A percentile compares a stretch with the other conserved stretches of the same genome.
These are phyloP conservation scores for Lipomyces spencermartinsiae DNA, from an alignment of 805 yeast species.

Conservation along the genomic window DNA sequence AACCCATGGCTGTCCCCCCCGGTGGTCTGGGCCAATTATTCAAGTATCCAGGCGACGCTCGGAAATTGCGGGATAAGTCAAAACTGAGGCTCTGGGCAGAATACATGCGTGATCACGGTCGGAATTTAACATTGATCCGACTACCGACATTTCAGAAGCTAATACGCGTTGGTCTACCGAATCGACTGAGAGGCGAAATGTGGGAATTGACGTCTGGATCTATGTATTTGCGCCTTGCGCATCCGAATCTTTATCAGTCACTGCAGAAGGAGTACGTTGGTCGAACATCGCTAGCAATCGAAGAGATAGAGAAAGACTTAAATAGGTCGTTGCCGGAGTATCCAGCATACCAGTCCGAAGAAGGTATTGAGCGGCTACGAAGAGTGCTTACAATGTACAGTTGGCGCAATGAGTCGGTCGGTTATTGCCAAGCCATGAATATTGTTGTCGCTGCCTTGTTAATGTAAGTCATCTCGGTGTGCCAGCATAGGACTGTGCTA, in stretches of 20 bases:
- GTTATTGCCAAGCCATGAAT: constrained; percentile 99
- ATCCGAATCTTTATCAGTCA: constrained; percentile 63
- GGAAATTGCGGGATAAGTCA: constrained; percentile 74
- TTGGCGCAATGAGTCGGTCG: constrained; percentile 96
- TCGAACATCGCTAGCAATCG: constrained; percentile 80
- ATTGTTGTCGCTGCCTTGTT: constrained; percentile 64
- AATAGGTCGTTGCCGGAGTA: constrained; percentile 95
- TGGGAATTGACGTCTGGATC: constrained; percentile 96
- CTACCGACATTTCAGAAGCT: constrained; percentile 81
- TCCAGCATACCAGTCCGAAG: constrained; percentile 85
- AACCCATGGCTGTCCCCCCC: constrained; percentile 61
- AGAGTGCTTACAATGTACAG: constrained; percentile 92
- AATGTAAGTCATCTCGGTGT: constrained; percentile 42
- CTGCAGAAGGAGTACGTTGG: constrained; percentile 67
- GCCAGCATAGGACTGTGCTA: neutral
- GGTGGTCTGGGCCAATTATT: constrained; percentile 88
- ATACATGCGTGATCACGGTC: constrained; percentile 80
- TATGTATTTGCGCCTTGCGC: constrained; percentile 70
- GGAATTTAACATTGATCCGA: constrained; percentile 76
- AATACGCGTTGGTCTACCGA: constrained; percentile 92
- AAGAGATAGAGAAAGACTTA: constrained; percentile 95
- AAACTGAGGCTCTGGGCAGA: constrained; percentile 95
- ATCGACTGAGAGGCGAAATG: constrained; percentile 88
- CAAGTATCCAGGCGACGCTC: constrained; percentile 89
- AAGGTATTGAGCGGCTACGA: constrained; percentile 84